A percentile compares a stretch with the other conserved stretches of the same genome.
Conservation (phyloP, 202 grass and related monocot genomes). For the Elaeis oleifera region DNA sequence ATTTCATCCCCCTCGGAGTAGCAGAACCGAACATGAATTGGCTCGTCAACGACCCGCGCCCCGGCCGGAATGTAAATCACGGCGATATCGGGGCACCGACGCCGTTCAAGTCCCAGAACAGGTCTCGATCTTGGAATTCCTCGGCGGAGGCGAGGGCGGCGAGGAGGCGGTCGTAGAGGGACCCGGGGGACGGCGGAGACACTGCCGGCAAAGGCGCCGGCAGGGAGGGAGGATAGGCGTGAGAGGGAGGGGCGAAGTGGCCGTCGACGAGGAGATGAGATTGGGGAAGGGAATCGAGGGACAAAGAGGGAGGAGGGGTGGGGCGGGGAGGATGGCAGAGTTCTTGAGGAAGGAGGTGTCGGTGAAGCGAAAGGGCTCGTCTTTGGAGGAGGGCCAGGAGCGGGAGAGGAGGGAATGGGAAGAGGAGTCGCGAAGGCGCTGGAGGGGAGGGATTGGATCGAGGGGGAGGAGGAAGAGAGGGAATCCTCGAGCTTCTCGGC, state of each 20-base stretch:
- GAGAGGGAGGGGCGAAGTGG: constrained; percentile 24
- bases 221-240: constrained; percentile 25
- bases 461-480: constrained; percentile 32
- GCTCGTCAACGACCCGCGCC: constrained; percentile 36
- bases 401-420: constrained; percentile 63
- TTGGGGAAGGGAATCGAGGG: constrained; percentile 25
- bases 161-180: constrained; percentile 33
- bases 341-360: constrained; percentile 79
- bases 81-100: constrained; percentile 49
- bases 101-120: constrained; percentile 89
- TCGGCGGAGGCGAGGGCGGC: constrained; percentile 35
- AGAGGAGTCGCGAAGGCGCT: constrained; percentile 49
- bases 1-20: constrained; percentile 28
- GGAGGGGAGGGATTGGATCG: constrained; percentile 23
- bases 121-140: constrained; percentile 51
- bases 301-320: constrained; percentile 8
- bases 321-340: constrained; percentile 47
- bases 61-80: constrained; percentile 57
- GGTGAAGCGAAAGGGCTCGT: constrained; percentile 89
- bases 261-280: constrained; percentile 21
- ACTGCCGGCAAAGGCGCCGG: constrained; percentile 37
- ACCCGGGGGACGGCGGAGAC: constrained; percentile 34
- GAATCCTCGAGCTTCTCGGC: constrained; percentile 94
- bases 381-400: constrained; percentile 65
- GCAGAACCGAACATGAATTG: constrained; percentile 59